Percentiles rank a stretch among this genome's conserved stretches.
These are phyloP conservation scores for Trypanosoma theileri DNA, from an alignment of 208 protist species.

Conservation along the genomic window DNA sequence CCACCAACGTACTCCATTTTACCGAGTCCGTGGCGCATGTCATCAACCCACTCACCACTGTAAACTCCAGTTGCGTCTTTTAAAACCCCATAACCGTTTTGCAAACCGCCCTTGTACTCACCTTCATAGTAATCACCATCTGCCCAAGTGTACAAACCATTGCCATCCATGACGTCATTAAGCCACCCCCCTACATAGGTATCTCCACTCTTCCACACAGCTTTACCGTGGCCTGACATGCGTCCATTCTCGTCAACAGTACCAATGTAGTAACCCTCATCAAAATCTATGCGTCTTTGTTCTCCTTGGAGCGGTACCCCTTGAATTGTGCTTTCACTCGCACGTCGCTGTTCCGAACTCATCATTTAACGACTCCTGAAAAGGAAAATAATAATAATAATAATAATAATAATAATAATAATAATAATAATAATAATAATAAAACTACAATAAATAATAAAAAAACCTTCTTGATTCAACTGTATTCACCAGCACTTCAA, in stretches of 20 bases:
- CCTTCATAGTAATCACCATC: slow-evolving; percentile 79
- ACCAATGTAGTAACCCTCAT: slow-evolving; percentile 78
- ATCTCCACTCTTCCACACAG: slow-evolving; percentile 78
- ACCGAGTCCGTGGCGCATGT: slow-evolving; percentile 79
- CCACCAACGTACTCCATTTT: slow-evolving; percentile 75
- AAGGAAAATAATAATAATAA: too few species aligned
- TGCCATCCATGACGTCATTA: slow-evolving; percentile 69
- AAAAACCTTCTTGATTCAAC: too few species aligned
- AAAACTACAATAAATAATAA: too few species aligned
- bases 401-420: too few species aligned
- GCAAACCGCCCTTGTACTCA: slow-evolving; percentile 57
- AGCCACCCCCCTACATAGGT: slow-evolving; percentile 82
- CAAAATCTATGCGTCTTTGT: slow-evolving; percentile 62
- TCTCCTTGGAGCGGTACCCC: slow-evolving; percentile 31
- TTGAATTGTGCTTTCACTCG: neutral
- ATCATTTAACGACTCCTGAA: neutral
- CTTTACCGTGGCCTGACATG: slow-evolving; percentile 78
- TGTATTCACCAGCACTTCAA: too few species aligned
- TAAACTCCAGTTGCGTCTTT: slow-evolving; percentile 79
- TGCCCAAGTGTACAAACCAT: slow-evolving; percentile 74
- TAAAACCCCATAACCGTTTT: slow-evolving; percentile 80
- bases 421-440: too few species aligned
- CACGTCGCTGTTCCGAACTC: neutral
- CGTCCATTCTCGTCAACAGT: slow-evolving; percentile 64
- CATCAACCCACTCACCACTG: slow-evolving; percentile 81